phyloP scores from a whole-genome alignment of 345 rosid genomes.

The Hibiscus tridactylites region DNA sequence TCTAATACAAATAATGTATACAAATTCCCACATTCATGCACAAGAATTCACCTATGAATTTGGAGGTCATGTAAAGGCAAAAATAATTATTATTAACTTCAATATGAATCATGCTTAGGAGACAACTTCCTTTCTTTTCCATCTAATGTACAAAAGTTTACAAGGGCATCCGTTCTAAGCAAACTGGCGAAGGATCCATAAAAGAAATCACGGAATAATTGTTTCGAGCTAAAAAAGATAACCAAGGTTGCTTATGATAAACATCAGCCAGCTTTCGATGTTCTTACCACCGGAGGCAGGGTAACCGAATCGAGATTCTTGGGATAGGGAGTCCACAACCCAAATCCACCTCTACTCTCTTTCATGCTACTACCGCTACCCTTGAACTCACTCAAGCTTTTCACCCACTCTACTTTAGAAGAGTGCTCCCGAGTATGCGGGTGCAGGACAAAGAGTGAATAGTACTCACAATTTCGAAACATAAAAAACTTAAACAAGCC shows the following conservation, averaged over 20 bases:
- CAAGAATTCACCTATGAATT: background rate
- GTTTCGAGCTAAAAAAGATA: background rate
- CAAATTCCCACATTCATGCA: background rate
- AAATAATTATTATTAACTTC: background rate
- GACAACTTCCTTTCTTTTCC: background rate
- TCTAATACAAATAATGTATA: background rate
- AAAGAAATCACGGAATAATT: background rate
- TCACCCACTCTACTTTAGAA: slow-evolving; percentile 93
- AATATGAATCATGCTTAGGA: background rate
- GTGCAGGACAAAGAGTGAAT: slow-evolving; percentile 73
- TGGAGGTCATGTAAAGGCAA: background rate
- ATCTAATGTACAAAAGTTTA: background rate
- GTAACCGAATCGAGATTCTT: slow-evolving; percentile 63
- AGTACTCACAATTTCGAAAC: slow-evolving; percentile 95
- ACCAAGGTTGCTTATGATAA: background rate
- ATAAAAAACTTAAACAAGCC: slow-evolving; percentile 64
- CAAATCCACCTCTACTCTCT: slow-evolving; percentile 88
- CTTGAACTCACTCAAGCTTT: slow-evolving; percentile 55
- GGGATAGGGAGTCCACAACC: slow-evolving; percentile 91
- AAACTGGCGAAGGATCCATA: background rate
- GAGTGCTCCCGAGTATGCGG: slow-evolving; percentile 96
- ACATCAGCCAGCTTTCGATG: slow-evolving; percentile 80
- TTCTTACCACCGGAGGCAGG: slow-evolving; percentile 62
- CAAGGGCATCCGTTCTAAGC: background rate
- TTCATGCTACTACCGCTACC: slow-evolving; percentile 72